Conservation (phyloP, 2,329 filamentous ascomycete species). For the Aspergillus uvarum region DNA sequence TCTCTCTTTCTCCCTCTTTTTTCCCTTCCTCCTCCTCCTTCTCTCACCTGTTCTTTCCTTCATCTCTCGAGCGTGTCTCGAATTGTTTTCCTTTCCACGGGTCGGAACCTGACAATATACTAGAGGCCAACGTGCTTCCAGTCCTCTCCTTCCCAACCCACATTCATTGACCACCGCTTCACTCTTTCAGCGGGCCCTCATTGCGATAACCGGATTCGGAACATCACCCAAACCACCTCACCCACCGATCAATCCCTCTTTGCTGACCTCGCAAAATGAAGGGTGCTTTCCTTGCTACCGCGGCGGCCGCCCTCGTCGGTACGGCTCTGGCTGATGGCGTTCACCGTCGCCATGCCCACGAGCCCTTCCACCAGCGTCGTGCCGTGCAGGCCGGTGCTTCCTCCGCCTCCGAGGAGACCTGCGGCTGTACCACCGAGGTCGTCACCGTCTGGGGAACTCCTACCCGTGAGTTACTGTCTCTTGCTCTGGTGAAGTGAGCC, state of each 20-base stretch:
- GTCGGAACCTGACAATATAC: not conserved
- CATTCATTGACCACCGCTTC: slow-evolving; percentile 38
- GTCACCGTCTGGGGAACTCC: slow-evolving; percentile 67
- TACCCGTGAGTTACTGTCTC: slow-evolving; percentile 53
- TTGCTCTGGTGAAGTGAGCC: not conserved
- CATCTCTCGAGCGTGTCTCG: not conserved
- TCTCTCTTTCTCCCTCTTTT: slow-evolving; percentile 10
- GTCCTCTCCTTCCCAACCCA: not conserved
- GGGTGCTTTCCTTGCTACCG: slow-evolving; percentile 65
- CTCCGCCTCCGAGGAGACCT: slow-evolving; percentile 48
- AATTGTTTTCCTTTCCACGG: slow-evolving; percentile 6
- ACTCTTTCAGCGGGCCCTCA: slow-evolving; percentile 79
- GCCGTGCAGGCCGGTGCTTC: slow-evolving; percentile 30
- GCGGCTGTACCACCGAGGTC: slow-evolving; percentile 73
- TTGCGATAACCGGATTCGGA: slow-evolving; percentile 33
- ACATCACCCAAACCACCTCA: slow-evolving; percentile 25
- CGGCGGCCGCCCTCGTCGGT: slow-evolving; percentile 51
- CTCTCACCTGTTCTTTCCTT: slow-evolving; percentile 7
- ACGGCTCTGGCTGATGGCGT: slow-evolving; percentile 55
- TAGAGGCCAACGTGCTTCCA: not conserved
- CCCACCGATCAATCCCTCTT: slow-evolving; percentile 18
- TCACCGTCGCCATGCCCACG: slow-evolving; percentile 56
- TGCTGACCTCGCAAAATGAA: slow-evolving; percentile 63
- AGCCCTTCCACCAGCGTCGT: slow-evolving; percentile 60
- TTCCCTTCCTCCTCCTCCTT: slow-evolving; percentile 14